phyloP scores from a whole-genome alignment of 495 filamentous ascomycete species.

The Sporormia fimetaria region DNA sequence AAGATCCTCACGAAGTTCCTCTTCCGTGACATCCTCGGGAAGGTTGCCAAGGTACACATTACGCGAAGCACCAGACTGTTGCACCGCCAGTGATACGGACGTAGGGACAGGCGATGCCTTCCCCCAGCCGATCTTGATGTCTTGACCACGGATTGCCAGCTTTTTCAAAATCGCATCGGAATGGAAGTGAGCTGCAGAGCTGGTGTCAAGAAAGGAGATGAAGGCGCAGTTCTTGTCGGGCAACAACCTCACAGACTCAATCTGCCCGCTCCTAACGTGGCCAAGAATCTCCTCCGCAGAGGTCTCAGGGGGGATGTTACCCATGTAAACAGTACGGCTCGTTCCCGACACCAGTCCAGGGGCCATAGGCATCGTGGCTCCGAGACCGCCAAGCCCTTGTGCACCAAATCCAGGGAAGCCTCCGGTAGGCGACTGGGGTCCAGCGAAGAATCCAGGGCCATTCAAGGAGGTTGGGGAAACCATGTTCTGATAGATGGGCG shows the following conservation, averaged over 20 bases:
- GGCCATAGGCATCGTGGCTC: conserved; percentile 58
- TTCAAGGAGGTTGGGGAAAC: conserved; percentile 66
- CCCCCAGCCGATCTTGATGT: conserved; percentile 99
- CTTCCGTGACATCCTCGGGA: conserved; percentile 77
- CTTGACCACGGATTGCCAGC: conserved; percentile 90
- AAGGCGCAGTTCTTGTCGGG: conserved; percentile 99
- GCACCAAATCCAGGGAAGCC: conserved; percentile 51
- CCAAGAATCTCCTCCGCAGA: conserved; percentile 94
- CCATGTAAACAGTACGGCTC: conserved; percentile 91
- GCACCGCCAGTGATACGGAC: conserved; percentile 88
- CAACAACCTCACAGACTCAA: conserved; percentile 90
- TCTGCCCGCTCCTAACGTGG: conserved; percentile 94
- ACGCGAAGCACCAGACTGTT: conserved; percentile 94
- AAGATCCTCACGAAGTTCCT: conserved; percentile 86
- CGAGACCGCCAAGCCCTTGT: conserved; percentile 48
- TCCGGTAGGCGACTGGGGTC: conserved; percentile 77
- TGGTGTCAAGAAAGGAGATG: conserved; percentile 95
- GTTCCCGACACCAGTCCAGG: conserved; percentile 78
- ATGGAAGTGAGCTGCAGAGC: conserved; percentile 96
- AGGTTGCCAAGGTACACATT: conserved; percentile 97
- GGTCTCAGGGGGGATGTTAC: conserved; percentile 97
- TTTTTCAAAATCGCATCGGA: conserved; percentile 99
- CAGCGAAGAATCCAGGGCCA: conserved; percentile 58
- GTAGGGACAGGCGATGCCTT: conserved; percentile 97
- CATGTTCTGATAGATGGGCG: conserved; percentile 64